Percentiles rank a stretch among this genome's conserved stretches.
Evolutionary conservation across 805 yeast species (phyloP).

Genomic region (Suhomyces faveliae): DNA sequence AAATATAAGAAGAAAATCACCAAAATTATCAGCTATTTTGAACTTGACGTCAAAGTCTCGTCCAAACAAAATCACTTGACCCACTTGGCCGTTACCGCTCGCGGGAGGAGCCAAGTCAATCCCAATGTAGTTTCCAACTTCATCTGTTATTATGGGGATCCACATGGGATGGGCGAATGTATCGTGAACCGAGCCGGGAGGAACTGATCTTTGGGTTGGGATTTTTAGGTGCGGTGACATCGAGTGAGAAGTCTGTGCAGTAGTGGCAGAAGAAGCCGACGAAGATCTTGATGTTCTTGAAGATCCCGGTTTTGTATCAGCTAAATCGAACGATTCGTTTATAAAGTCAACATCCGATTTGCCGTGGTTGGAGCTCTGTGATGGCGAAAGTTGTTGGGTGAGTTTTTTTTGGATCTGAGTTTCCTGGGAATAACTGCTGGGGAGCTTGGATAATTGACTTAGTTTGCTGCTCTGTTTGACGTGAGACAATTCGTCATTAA

Average conservation of each 20-base stretch:
- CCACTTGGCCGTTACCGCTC: conserved; percentile 61
- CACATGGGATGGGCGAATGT: conserved; percentile 87
- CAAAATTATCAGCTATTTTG: conserved; percentile 84
- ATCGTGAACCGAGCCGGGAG: conserved; percentile 69
- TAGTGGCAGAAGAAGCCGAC: conserved; percentile 13
- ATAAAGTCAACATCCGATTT: conserved; percentile 3
- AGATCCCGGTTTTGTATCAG: conserved; percentile 4
- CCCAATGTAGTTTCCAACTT: conserved; percentile 88
- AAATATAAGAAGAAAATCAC: conserved; percentile 76
- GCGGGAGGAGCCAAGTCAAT: conserved; percentile 74
- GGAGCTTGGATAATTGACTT: conserved; percentile 22
- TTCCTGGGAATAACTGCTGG: conserved; percentile 17
- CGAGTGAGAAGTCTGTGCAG: conserved; percentile 16
- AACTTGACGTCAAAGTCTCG: conserved; percentile 90
- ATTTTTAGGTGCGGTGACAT: conserved; percentile 15
- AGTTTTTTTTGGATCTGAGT: conserved; percentile 14
- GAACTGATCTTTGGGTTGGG: conserved; percentile 64
- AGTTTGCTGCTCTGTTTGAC: conserved; percentile 17
- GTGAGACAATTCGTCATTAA: conserved; percentile 26
- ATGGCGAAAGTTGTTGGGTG: conserved; percentile 5
- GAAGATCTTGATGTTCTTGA: conserved; percentile 24
- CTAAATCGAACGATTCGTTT: conserved; percentile 9
- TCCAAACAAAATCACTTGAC: conserved; percentile 91
- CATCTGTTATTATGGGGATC: conserved; percentile 90
- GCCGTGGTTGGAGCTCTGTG: neutral